Percentiles rank a stretch among this genome's conserved stretches.
Evolutionary conservation across 805 yeast species (phyloP).

Genomic region (Ogataea trehalophila): DNA sequence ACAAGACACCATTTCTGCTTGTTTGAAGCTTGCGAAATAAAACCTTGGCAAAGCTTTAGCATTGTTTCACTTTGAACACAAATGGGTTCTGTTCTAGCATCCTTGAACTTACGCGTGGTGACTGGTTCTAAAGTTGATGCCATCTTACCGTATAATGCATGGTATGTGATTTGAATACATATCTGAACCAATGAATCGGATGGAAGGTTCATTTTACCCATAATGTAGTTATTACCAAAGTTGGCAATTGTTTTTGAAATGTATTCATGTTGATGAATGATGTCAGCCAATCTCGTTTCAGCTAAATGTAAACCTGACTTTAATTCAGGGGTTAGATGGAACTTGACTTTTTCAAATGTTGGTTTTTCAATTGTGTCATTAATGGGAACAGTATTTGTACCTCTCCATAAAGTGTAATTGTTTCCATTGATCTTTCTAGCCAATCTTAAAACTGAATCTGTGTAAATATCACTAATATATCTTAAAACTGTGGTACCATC

Average conservation of each 20-base stretch:
- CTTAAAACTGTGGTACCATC: slow-evolving; percentile 55
- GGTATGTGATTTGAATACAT: slow-evolving; percentile 48
- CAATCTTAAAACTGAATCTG: slow-evolving; percentile 51
- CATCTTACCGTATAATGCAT: slow-evolving; percentile 49
- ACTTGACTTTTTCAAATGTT: slow-evolving; percentile 24
- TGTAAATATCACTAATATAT: slow-evolving; percentile 52
- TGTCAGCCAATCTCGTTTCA: slow-evolving; percentile 54
- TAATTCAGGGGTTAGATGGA: slow-evolving; percentile 42
- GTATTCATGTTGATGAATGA: slow-evolving; percentile 54
- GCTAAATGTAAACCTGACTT: slow-evolving; percentile 46
- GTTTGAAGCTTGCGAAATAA: slow-evolving; percentile 50
- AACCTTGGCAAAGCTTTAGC: slow-evolving; percentile 52
- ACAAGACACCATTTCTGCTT: slow-evolving; percentile 46
- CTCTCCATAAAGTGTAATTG: slow-evolving; percentile 50
- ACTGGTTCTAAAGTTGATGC: slow-evolving; percentile 40
- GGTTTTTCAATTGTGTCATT: slow-evolving; percentile 34
- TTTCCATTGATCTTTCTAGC: slow-evolving; percentile 55
- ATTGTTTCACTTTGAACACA: slow-evolving; percentile 56
- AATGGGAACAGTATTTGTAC: slow-evolving; percentile 34
- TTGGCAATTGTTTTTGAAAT: slow-evolving; percentile 30
- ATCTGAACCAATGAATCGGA: slow-evolving; percentile 50
- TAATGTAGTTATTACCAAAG: slow-evolving; percentile 32
- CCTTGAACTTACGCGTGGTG: slow-evolving; percentile 62
- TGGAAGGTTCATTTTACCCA: slow-evolving; percentile 37
- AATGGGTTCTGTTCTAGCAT: slow-evolving; percentile 66